Percentiles rank a stretch among this genome's conserved stretches.
Conservation (phyloP, 345 rosid genomes). For the Eucalyptus grandis region DNA sequence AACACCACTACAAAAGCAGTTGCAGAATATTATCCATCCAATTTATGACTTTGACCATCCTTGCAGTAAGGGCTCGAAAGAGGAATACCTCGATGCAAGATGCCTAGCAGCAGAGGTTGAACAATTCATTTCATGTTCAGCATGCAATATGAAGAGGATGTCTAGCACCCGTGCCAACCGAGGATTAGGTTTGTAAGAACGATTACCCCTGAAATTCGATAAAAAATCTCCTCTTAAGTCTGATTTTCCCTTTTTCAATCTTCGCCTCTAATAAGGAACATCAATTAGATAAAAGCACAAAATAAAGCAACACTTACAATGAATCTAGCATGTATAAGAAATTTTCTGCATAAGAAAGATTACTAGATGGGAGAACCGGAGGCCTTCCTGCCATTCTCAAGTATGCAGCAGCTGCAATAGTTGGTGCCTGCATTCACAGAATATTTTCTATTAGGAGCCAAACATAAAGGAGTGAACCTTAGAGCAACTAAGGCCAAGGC, state of each 20-base stretch:
- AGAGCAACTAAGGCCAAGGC: background rate
- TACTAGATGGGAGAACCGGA: constrained; percentile 86
- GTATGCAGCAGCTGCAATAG: constrained; percentile 96
- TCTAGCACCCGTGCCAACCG: constrained; percentile 86
- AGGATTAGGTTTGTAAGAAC: constrained; percentile 83
- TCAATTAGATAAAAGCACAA: background rate
- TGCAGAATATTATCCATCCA: background rate
- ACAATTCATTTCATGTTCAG: constrained; percentile 99
- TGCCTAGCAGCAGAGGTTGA: constrained; percentile 95
- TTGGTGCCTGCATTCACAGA: constrained; percentile 52
- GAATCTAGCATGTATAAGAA: constrained; percentile 96
- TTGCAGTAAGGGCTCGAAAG: background rate
- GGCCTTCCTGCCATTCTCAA: constrained; percentile 95
- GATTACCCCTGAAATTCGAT: constrained; percentile 48
- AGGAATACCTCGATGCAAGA: constrained; percentile 81
- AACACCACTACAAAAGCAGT: constrained; percentile 57
- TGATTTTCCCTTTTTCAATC: background rate
- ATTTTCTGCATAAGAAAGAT: constrained; percentile 88
- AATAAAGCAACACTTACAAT: constrained; percentile 30
- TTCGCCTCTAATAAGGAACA: background rate
- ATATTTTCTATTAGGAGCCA: background rate
- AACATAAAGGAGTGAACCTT: background rate
- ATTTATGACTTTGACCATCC: background rate
- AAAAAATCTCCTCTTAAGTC: background rate
- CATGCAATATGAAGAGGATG: constrained; percentile 83